Evolutionary conservation across 2,329 filamentous ascomycete species (phyloP).

Genomic region (Colletotrichum sp.): DNA sequence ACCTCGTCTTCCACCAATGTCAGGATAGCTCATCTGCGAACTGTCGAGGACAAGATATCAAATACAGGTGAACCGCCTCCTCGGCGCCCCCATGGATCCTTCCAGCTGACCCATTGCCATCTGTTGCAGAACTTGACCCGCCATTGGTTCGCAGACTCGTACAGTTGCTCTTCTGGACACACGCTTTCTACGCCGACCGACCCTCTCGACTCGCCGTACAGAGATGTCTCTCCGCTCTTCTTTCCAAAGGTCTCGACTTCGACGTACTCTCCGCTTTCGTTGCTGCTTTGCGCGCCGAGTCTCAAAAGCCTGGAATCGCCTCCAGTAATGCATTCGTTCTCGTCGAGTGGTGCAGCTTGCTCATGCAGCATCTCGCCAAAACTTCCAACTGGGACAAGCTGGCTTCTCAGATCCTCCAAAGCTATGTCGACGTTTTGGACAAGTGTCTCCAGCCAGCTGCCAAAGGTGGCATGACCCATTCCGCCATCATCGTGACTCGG

Average conservation of each 20-base stretch:
- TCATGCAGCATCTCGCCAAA: constrained; percentile 74
- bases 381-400: constrained; percentile 68
- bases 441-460: constrained; percentile 73
- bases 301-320: constrained; percentile 78
- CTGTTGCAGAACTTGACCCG: constrained; percentile 48
- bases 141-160: constrained; percentile 62
- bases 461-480: constrained; percentile 70
- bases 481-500: constrained; percentile 78
- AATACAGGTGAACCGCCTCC: constrained; percentile 53
- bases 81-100: background rate
- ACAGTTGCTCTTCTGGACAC: constrained; percentile 82
- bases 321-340: constrained; percentile 84
- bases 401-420: constrained; percentile 68
- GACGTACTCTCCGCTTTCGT: constrained; percentile 70
- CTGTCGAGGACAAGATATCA: constrained; percentile 61
- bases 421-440: constrained; percentile 77
- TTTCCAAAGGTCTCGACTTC: constrained; percentile 61
- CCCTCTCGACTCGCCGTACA: constrained; percentile 84
- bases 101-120: constrained; percentile 7
- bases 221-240: constrained; percentile 74
- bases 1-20: constrained; percentile 66
- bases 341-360: constrained; percentile 84
- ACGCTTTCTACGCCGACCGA: constrained; percentile 86
- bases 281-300: constrained; percentile 72
- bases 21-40: constrained; percentile 59